Percentiles rank a stretch among this genome's conserved stretches.
phyloP scores from a whole-genome alignment of 2,329 filamentous ascomycete genomes.

The Metarhizium humberi region DNA sequence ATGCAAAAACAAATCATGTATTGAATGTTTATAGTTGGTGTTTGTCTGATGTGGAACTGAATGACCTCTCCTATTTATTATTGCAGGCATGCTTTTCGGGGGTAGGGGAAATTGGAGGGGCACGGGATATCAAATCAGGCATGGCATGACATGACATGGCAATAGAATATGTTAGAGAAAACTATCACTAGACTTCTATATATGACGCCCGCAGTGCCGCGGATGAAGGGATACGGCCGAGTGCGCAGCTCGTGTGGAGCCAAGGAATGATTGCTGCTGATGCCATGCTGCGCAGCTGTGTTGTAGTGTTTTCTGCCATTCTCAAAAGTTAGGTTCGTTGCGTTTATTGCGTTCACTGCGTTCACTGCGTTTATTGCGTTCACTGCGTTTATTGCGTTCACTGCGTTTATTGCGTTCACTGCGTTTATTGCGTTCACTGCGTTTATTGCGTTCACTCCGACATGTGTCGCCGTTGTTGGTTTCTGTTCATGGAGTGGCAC shows the following conservation, averaged over 20 bases:
- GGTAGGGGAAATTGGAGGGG: background rate
- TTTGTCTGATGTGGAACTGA: background rate
- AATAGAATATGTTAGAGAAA: conserved; percentile 6
- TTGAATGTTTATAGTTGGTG: background rate
- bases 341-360: no score
- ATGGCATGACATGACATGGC: background rate
- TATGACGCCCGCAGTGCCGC: background rate
- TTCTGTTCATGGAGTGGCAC: no score
- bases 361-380: no score
- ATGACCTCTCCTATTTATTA: background rate
- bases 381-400: no score
- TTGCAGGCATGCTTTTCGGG: background rate
- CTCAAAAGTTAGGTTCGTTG: no score
- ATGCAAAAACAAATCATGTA: background rate
- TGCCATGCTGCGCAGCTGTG: background rate
- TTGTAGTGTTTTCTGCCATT: no score
- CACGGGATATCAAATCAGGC: background rate
- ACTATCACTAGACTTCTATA: background rate
- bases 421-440: no score
- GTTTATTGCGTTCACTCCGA: no score
- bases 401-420: no score
- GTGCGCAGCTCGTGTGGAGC: background rate
- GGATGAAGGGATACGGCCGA: background rate
- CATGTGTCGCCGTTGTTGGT: no score
- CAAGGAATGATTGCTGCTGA: background rate